A percentile compares a stretch with the other conserved stretches of the same genome.
These are phyloP conservation scores for Lathyrus tuberosus DNA, from an alignment of 306 rosid species.

Conservation along the genomic window DNA sequence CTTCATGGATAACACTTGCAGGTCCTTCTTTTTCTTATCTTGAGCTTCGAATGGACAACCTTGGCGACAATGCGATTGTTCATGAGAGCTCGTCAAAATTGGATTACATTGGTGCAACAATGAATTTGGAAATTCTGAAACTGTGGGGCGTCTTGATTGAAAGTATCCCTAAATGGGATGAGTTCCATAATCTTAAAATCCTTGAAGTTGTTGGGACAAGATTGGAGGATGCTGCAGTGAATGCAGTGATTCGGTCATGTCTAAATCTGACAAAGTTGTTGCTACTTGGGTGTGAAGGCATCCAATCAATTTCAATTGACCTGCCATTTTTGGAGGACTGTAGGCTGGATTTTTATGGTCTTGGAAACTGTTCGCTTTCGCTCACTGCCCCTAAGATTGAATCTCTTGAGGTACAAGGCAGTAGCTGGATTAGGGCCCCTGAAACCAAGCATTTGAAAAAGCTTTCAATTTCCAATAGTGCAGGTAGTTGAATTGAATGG, in stretches of 20 bases:
- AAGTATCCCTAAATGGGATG: slow-evolving; percentile 75
- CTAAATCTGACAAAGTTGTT: slow-evolving; percentile 68
- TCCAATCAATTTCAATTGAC: no score
- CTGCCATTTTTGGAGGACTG: no score
- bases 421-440: no score
- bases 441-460: no score
- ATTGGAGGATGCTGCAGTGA: slow-evolving; percentile 63
- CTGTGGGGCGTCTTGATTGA: slow-evolving; percentile 90
- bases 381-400: no score
- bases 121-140: slow-evolving; percentile 71
- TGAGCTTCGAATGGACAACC: slow-evolving; percentile 89
- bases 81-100: slow-evolving; percentile 69
- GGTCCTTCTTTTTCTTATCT: slow-evolving; percentile 67
- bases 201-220: no score
- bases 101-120: slow-evolving; percentile 64
- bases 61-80: slow-evolving; percentile 47
- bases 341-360: no score
- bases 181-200: no score
- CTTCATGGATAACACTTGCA: slow-evolving; percentile 67
- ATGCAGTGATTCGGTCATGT: slow-evolving; percentile 59
- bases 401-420: no score
- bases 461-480: no score
- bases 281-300: slow-evolving; percentile 91
- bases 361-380: no score
- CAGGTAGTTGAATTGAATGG: no score